Evolutionary conservation across 2,329 filamentous ascomycete genomes (phyloP).

Genomic region (Claviceps sp.): DNA sequence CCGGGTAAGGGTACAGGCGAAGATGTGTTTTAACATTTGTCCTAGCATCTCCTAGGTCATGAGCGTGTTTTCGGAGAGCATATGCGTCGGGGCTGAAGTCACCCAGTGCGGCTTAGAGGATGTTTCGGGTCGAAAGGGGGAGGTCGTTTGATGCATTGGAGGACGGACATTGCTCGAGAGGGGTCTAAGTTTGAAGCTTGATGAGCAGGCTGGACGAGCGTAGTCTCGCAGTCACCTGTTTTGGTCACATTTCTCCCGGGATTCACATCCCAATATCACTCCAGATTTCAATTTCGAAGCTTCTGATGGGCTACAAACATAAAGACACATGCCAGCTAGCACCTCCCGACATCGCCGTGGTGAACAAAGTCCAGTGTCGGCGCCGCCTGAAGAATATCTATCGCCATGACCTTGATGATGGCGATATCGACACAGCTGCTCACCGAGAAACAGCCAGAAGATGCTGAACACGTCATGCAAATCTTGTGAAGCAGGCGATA

Average conservation of each 20-base stretch:
- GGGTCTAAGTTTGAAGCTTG: slow-evolving; percentile 11
- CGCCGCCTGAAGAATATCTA: slow-evolving; percentile 10
- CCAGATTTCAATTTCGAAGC: too few species aligned
- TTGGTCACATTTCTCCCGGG: background rate
- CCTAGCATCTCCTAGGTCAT: slow-evolving; percentile 11
- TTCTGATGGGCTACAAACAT: too few species aligned
- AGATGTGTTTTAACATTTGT: slow-evolving; percentile 11
- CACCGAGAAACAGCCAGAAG: slow-evolving; percentile 27
- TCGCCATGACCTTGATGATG: slow-evolving; percentile 17
- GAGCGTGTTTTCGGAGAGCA: slow-evolving; percentile 10
- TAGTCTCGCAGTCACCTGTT: slow-evolving; percentile 10
- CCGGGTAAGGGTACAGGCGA: slow-evolving; percentile 9
- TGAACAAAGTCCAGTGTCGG: slow-evolving; percentile 15
- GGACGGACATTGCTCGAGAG: background rate
- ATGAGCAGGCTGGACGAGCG: slow-evolving; percentile 15
- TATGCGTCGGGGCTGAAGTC: background rate
- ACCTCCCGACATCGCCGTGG: slow-evolving; percentile 15
- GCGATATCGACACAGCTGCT: slow-evolving; percentile 17
- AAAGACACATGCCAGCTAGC: slow-evolving; percentile 9
- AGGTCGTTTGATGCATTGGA: slow-evolving; percentile 4
- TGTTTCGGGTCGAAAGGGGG: slow-evolving; percentile 12
- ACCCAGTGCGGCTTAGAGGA: slow-evolving; percentile 10
- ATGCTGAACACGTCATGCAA: slow-evolving; percentile 28
- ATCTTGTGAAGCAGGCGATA: slow-evolving; percentile 32
- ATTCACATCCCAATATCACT: background rate